These are phyloP conservation scores for Arthrobotrys sinensis DNA, from an alignment of 2,329 filamentous ascomycete genomes.

Conservation along the genomic window DNA sequence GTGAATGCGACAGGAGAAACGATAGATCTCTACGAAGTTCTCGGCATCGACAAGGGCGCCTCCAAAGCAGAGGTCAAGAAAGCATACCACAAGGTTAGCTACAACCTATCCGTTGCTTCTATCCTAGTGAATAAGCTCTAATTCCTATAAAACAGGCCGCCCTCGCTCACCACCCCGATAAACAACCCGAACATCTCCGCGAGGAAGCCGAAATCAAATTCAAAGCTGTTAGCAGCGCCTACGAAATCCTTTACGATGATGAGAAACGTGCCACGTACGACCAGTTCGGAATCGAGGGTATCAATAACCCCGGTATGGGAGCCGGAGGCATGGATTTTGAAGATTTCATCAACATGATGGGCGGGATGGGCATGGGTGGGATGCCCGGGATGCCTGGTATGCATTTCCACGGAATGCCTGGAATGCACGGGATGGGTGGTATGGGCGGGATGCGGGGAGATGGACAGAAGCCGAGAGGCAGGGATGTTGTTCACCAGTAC, in stretches of 20 bases:
- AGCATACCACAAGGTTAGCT: constrained; percentile 88
- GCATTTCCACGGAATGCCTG: constrained; percentile 70
- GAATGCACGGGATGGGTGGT: constrained; percentile 67
- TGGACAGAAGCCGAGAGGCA: constrained; percentile 75
- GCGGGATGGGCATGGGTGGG: constrained; percentile 74
- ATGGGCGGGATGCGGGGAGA: constrained; percentile 67
- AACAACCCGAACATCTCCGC: constrained; percentile 88
- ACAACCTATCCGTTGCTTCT: constrained; percentile 10
- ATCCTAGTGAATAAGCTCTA: constrained; percentile 18
- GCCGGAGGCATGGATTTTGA: constrained; percentile 83
- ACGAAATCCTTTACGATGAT: constrained; percentile 97
- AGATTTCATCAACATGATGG: constrained; percentile 81
- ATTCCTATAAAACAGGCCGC: constrained; percentile 76
- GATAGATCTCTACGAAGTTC: constrained; percentile 79
- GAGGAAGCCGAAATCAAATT: constrained; percentile 90
- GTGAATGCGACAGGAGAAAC: constrained; percentile 68
- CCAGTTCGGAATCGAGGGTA: constrained; percentile 93
- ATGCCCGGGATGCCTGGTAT: constrained; percentile 76
- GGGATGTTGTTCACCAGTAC: constrained; percentile 90
- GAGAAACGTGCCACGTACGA: constrained; percentile 94
- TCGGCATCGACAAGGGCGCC: constrained; percentile 81
- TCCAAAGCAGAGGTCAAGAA: constrained; percentile 89
- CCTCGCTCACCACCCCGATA: constrained; percentile 92
- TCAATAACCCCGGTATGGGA: constrained; percentile 81
- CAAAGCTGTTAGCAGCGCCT: constrained; percentile 92